These are phyloP conservation scores for Septoria linicola DNA, from an alignment of 2,329 filamentous ascomycete species.

Conservation along the genomic window DNA sequence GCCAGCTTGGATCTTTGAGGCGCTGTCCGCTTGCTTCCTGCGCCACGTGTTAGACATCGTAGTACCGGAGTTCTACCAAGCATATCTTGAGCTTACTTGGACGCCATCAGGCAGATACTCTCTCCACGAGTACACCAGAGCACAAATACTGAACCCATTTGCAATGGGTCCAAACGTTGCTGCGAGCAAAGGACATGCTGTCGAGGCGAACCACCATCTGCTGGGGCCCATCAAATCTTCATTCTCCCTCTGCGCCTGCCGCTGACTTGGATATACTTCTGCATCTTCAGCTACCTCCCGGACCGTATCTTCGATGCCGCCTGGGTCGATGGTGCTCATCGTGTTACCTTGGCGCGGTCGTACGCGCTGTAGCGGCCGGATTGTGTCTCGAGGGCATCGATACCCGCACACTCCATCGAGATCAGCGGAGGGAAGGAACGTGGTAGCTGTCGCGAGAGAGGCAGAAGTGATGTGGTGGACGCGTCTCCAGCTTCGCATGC, in stretches of 20 bases:
- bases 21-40: conserved; percentile 45
- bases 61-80: background rate
- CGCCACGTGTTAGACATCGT: background rate
- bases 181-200: conserved; percentile 57
- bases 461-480: too few species aligned
- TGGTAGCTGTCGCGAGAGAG: too few species aligned
- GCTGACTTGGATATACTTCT: conserved; percentile 34
- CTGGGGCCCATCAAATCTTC: conserved; percentile 44
- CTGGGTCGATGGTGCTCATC: conserved; percentile 46
- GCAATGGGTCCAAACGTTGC: conserved; percentile 45
- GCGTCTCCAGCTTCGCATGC: too few species aligned
- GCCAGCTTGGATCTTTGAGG: conserved; percentile 57
- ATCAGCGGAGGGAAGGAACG: too few species aligned
- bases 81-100: conserved; percentile 24
- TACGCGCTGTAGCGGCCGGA: too few species aligned
- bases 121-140: conserved; percentile 58
- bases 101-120: conserved; percentile 49
- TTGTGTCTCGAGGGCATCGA: too few species aligned
- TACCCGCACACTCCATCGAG: too few species aligned
- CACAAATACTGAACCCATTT: conserved; percentile 44
- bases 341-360: conserved; percentile 2
- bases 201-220: conserved; percentile 62
- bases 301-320: conserved; percentile 52
- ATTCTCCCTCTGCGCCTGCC: conserved; percentile 40
- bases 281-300: conserved; percentile 48